These are phyloP conservation scores for Calocera cornea DNA, from an alignment of 768 basidiomycete species.

Conservation along the genomic window DNA sequence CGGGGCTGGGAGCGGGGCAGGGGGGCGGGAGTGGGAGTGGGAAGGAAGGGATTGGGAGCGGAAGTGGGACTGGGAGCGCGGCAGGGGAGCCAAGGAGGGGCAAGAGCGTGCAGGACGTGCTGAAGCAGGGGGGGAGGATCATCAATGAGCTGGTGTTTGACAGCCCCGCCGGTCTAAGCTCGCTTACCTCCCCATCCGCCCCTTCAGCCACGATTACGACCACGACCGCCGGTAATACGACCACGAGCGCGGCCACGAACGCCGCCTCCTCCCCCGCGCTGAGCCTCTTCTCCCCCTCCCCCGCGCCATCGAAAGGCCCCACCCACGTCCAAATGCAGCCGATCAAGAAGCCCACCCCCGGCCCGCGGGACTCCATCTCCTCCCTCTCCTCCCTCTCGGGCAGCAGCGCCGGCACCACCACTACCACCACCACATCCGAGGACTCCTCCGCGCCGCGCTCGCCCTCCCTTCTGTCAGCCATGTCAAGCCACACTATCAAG, in stretches of 20 bases:
- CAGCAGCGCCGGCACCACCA: background rate
- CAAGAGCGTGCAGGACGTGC: background rate
- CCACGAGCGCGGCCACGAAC: background rate
- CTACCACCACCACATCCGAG: background rate
- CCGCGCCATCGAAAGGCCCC: background rate
- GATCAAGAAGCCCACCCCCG: background rate
- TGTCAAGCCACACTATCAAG: no score
- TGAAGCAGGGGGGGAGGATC: background rate
- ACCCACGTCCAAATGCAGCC: slow-evolving; percentile 1
- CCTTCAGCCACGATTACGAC: background rate
- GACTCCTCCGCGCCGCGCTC: background rate
- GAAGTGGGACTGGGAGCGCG: background rate
- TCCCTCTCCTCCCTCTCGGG: background rate
- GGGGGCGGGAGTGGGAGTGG: background rate
- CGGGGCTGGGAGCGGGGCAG: background rate
- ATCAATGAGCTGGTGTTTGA: background rate
- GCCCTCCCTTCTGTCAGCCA: background rate
- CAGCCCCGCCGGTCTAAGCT: background rate
- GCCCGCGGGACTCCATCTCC: background rate
- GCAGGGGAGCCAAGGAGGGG: background rate
- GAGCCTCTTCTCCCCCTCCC: background rate
- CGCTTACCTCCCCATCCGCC: background rate
- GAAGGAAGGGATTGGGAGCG: background rate
- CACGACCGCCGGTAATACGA: background rate
- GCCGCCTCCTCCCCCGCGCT: background rate